phyloP scores from a whole-genome alignment of 441 rosid species.

The Mallotus repandus region DNA sequence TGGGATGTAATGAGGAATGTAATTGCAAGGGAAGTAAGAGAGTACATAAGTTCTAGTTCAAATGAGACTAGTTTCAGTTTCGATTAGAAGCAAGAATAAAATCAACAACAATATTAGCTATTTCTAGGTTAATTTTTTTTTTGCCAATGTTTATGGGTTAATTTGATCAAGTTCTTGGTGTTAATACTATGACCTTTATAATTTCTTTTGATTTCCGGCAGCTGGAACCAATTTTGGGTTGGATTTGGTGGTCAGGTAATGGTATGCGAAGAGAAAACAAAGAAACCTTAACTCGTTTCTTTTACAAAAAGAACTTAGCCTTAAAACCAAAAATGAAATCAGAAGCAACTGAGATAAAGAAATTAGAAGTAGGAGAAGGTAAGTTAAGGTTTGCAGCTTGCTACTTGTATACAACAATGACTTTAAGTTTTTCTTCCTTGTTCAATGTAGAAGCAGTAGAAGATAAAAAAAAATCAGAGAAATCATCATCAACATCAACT shows the following conservation, averaged over 20 bases:
- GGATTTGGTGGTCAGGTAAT: too few relatives aligned
- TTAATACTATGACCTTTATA: neutral
- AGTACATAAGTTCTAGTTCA: constrained; percentile 44
- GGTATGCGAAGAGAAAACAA: too few relatives aligned
- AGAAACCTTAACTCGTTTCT: too few relatives aligned
- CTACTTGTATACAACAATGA: constrained; percentile 60
- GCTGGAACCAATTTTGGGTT: too few relatives aligned
- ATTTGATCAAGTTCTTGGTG: neutral
- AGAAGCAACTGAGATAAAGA: constrained; percentile 41
- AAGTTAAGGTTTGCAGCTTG: constrained; percentile 26
- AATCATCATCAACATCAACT: constrained; percentile 60
- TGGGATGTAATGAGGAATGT: constrained; percentile 71
- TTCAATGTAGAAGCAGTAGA: neutral
- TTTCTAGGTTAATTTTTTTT: neutral
- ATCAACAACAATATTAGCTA: neutral
- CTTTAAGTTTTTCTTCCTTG: constrained; percentile 48
- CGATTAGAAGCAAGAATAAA: constrained; percentile 12
- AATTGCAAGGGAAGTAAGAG: constrained; percentile 70
- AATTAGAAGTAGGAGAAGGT: constrained; percentile 25
- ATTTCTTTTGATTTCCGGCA: too few relatives aligned
- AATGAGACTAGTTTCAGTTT: constrained; percentile 31
- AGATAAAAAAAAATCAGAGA: constrained; percentile 25
- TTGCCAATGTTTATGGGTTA: too few relatives aligned
- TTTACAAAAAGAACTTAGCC: constrained; percentile 39
- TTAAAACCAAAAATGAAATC: constrained; percentile 51